Conservation (phyloP, 1,139 yeast species). For the Magnusiomyces paraingens region DNA sequence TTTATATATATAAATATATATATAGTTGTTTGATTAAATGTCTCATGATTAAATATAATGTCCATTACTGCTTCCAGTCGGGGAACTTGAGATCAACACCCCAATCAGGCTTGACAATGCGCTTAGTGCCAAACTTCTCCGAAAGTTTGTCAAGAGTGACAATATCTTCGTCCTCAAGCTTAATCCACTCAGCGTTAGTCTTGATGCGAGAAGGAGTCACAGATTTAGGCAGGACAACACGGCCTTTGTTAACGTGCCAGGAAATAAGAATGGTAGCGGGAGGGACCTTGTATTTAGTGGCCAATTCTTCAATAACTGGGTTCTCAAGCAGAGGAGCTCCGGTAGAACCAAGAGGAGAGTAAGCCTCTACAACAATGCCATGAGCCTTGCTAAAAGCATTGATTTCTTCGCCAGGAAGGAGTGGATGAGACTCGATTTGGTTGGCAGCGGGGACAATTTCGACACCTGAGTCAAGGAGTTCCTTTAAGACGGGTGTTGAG, state of each 20-base stretch:
- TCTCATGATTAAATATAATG: neutral
- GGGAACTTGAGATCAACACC: neutral
- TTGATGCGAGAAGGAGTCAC: constrained; percentile 54
- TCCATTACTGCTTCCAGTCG: neutral
- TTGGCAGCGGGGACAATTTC: constrained; percentile 60
- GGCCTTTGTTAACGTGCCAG: constrained; percentile 67
- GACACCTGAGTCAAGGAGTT: constrained; percentile 44
- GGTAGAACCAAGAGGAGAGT: constrained; percentile 70
- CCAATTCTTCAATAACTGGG: constrained; percentile 43
- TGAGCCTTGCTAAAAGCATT: constrained; percentile 47
- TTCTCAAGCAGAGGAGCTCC: constrained; percentile 60
- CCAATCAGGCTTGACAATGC: constrained; percentile 40
- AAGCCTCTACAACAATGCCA: constrained; percentile 61
- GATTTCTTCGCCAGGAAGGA: constrained; percentile 62
- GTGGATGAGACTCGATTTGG: constrained; percentile 74
- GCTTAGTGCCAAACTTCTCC: constrained; percentile 42
- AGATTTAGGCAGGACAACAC: constrained; percentile 72
- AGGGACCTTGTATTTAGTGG: constrained; percentile 48
- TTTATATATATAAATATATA: neutral
- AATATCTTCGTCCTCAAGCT: constrained; percentile 52
- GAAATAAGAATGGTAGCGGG: constrained; percentile 60
- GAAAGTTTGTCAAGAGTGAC: constrained; percentile 42
- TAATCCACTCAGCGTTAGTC: constrained; percentile 48
- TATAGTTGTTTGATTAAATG: neutral
- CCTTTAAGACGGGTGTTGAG: constrained; percentile 49